These are phyloP conservation scores for Meyerozyma elateridarum DNA, from an alignment of 1,139 yeast species.

Conservation along the genomic window DNA sequence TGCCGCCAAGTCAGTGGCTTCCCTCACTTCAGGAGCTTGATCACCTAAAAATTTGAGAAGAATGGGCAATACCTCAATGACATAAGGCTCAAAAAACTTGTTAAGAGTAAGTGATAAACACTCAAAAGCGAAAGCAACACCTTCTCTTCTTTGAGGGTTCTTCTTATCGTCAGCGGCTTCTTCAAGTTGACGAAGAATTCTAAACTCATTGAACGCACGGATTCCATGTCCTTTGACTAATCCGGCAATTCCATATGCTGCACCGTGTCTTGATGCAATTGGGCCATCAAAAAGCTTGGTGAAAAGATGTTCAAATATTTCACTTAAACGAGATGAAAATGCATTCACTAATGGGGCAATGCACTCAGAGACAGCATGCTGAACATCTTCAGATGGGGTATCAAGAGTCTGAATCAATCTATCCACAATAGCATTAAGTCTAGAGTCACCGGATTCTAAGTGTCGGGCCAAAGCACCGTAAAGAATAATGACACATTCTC, in stretches of 20 bases:
- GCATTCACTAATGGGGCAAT: constrained; percentile 74
- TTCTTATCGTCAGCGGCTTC: constrained; percentile 89
- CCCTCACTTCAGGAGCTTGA: constrained; percentile 76
- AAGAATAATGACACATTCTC: constrained; percentile 77
- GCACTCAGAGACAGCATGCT: constrained; percentile 79
- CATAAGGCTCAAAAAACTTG: constrained; percentile 86
- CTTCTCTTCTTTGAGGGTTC: constrained; percentile 71
- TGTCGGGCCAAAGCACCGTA: constrained; percentile 89
- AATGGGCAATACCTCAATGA: constrained; percentile 79
- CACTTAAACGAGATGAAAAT: constrained; percentile 45
- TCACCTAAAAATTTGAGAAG: constrained; percentile 84
- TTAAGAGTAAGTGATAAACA: constrained; percentile 76
- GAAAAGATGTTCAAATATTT: constrained; percentile 55
- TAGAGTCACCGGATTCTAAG: constrained; percentile 55
- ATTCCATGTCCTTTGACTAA: constrained; percentile 88
- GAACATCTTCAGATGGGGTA: constrained; percentile 87
- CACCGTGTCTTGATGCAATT: constrained; percentile 72
- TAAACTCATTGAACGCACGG: constrained; percentile 66
- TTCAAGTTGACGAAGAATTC: constrained; percentile 68
- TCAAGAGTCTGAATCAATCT: constrained; percentile 70
- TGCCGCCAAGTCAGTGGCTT: constrained; percentile 85
- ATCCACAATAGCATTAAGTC: constrained; percentile 62
- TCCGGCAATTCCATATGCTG: constrained; percentile 95
- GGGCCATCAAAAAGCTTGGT: constrained; percentile 52
- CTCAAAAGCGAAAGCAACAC: constrained; percentile 84